Evolutionary conservation across 306 rosid genomes (phyloP).

Genomic region (Betula pendula): DNA sequence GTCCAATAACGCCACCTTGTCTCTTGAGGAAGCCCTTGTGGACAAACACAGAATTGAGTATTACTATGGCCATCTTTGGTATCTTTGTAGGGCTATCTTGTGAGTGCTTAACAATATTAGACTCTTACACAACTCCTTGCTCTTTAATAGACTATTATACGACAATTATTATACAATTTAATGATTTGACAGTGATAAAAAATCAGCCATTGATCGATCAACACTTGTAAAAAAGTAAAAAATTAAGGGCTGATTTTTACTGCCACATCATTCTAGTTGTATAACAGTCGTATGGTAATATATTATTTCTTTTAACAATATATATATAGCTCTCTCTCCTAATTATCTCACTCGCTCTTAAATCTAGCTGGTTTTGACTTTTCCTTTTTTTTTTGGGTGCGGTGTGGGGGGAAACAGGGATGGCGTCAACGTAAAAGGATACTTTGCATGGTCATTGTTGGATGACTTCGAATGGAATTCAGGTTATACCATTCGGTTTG

Average conservation of each 20-base stretch:
- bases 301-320: no score
- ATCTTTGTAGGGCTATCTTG: conserved; percentile 50
- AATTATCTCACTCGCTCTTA: neutral
- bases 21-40: conserved; percentile 35
- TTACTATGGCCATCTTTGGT: conserved; percentile 39
- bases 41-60: conserved; percentile 50
- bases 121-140: no score
- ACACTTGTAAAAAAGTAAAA: no score
- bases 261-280: no score
- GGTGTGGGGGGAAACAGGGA: conserved; percentile 10
- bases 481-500: conserved; percentile 50
- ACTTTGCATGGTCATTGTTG: conserved; percentile 57
- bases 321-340: no score
- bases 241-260: no score
- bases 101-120: conserved; percentile 22
- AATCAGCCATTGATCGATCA: no score
- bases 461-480: conserved; percentile 54
- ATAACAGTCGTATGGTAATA: no score
- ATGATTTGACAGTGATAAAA: no score
- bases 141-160: no score
- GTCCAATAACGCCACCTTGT: conserved; percentile 42
- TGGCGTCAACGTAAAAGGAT: conserved; percentile 52
- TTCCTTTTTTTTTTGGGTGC: neutral
- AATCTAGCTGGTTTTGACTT: neutral
- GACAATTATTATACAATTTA: no score